These are phyloP conservation scores for Aspergillus piperis DNA, from an alignment of 2,329 filamentous ascomycete genomes.

Conservation along the genomic window DNA sequence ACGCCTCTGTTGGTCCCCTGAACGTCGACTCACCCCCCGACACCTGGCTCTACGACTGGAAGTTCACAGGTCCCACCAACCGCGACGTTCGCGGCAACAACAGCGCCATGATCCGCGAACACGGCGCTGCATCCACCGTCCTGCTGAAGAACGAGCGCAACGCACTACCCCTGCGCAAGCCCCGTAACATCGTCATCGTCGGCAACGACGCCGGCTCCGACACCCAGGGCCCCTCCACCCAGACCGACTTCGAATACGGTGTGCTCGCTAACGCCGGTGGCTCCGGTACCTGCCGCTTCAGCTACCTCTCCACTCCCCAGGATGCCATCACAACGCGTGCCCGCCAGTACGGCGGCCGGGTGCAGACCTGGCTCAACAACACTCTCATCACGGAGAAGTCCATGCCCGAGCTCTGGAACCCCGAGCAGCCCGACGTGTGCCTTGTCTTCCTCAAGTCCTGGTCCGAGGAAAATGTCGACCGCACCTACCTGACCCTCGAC, in stretches of 20 bases:
- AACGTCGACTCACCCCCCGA: slow-evolving; percentile 14
- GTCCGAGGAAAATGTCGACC: slow-evolving; percentile 76
- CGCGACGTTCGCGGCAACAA: slow-evolving; percentile 70
- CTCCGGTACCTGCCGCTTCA: slow-evolving; percentile 23
- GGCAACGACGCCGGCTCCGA: slow-evolving; percentile 52
- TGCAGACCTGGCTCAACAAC: slow-evolving; percentile 26
- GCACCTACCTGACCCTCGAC: slow-evolving; percentile 58
- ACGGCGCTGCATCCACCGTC: slow-evolving; percentile 75
- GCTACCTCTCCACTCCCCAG: slow-evolving; percentile 31
- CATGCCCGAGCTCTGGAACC: slow-evolving; percentile 25
- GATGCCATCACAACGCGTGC: slow-evolving; percentile 31
- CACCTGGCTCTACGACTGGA: slow-evolving; percentile 20
- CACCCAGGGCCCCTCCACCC: slow-evolving; percentile 17
- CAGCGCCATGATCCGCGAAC: slow-evolving; percentile 67
- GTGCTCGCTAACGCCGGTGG: slow-evolving; percentile 20
- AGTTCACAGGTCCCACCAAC: slow-evolving; percentile 19
- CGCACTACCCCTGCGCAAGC: slow-evolving; percentile 52
- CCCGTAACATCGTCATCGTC: slow-evolving; percentile 51
- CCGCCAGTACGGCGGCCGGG: slow-evolving; percentile 24
- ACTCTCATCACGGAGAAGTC: slow-evolving; percentile 14
- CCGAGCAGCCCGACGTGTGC: slow-evolving; percentile 43
- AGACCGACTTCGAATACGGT: slow-evolving; percentile 18
- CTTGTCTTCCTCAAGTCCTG: slow-evolving; percentile 84
- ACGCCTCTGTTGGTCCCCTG: slow-evolving; percentile 32
- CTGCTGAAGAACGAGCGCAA: slow-evolving; percentile 59